Evolutionary conservation across 805 yeast genomes (phyloP).

Genomic region (Teunomyces tritomae): DNA sequence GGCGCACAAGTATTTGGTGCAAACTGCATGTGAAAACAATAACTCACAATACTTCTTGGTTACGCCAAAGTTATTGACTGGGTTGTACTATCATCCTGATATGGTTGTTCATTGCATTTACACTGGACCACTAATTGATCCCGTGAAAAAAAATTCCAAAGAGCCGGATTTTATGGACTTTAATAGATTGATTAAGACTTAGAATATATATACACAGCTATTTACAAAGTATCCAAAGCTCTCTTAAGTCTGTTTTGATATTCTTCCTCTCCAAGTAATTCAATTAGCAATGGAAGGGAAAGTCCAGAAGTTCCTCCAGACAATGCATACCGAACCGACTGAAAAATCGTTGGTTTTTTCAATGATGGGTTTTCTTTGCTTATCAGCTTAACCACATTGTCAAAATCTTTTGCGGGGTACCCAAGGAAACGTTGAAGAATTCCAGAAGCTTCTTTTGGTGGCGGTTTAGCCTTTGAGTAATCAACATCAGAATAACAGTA

Average conservation of each 20-base stretch:
- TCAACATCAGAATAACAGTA: slow-evolving; percentile 47
- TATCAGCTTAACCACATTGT: slow-evolving; percentile 10
- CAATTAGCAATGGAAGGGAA: slow-evolving; percentile 56
- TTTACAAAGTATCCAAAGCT: slow-evolving; percentile 1
- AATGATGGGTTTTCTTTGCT: slow-evolving; percentile 3
- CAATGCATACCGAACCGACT: slow-evolving; percentile 62
- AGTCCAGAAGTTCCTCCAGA: slow-evolving; percentile 72
- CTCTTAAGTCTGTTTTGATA: slow-evolving; percentile 22
- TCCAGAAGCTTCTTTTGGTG: slow-evolving; percentile 11
- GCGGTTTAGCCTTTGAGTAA: slow-evolving; percentile 21
- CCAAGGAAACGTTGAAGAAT: slow-evolving; percentile 15
- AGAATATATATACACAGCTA: slow-evolving; percentile 3
- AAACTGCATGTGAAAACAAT: slow-evolving; percentile 62
- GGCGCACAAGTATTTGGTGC: slow-evolving; percentile 83
- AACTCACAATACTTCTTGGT: slow-evolving; percentile 85
- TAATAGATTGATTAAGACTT: slow-evolving; percentile 11
- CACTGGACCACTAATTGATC: slow-evolving; percentile 35
- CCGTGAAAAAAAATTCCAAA: slow-evolving; percentile 11
- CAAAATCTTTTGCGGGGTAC: slow-evolving; percentile 11
- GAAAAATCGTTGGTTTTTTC: slow-evolving; percentile 47
- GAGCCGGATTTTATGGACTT: slow-evolving; percentile 34
- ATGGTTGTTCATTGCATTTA: slow-evolving; percentile 85
- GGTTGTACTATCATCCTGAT: slow-evolving; percentile 68
- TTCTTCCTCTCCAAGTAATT: slow-evolving; percentile 50
- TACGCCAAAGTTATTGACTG: slow-evolving; percentile 85